Evolutionary conservation across 2,329 filamentous ascomycete genomes (phyloP).

Genomic region (Ophiostoma tasmaniense): DNA sequence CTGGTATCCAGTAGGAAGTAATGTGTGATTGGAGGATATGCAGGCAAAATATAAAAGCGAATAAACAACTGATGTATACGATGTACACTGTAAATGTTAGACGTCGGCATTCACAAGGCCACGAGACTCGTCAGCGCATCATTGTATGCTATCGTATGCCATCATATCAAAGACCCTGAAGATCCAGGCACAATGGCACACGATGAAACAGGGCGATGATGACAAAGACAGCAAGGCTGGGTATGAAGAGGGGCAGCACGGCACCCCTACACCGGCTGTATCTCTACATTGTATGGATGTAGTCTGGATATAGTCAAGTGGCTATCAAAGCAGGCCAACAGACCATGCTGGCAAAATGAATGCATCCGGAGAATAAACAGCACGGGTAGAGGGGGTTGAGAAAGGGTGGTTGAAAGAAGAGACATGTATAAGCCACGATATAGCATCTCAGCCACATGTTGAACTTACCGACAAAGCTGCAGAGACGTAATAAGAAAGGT

Average conservation of each 20-base stretch:
- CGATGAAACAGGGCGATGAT: not conserved
- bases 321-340: not conserved
- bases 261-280: slow-evolving; percentile 1
- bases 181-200: not conserved
- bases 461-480: not conserved
- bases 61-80: not conserved
- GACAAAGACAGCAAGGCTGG: not conserved
- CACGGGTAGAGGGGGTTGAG: too few species aligned
- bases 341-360: not conserved
- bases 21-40: not conserved
- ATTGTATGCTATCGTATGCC: not conserved
- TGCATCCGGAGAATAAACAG: not conserved
- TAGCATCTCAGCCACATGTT: not conserved
- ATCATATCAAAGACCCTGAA: not conserved
- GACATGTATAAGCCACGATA: not conserved
- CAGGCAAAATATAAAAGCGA: not conserved
- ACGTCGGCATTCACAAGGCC: not conserved
- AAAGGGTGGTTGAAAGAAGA: not conserved
- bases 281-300: slow-evolving; percentile 11
- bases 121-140: not conserved
- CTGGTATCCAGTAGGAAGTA: not conserved
- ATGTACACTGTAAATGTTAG: not conserved
- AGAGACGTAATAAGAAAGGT: not conserved
- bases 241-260: not conserved
- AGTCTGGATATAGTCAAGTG: slow-evolving; percentile 1